These are phyloP conservation scores for California macrophylla DNA, from an alignment of 441 rosid species.

Conservation along the genomic window DNA sequence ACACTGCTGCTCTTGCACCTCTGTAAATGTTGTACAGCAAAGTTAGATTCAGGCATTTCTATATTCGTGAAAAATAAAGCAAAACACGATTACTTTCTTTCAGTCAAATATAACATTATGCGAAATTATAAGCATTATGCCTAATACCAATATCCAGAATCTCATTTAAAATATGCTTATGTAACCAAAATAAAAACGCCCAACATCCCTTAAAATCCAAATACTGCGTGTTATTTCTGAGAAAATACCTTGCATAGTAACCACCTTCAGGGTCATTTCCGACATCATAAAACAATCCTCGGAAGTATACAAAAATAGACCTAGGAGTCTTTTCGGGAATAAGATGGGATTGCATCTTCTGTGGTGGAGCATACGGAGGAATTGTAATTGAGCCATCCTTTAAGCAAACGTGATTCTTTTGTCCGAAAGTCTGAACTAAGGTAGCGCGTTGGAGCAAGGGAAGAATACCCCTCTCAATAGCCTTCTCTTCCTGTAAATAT, in stretches of 20 bases:
- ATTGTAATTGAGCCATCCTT: constrained; percentile 64
- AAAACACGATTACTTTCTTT: background rate
- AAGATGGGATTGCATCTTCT: constrained; percentile 64
- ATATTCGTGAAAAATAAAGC: background rate
- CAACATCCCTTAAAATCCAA: too few relatives aligned
- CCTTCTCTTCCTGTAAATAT: constrained; percentile 53
- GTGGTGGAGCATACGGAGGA: constrained; percentile 78
- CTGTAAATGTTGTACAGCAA: constrained; percentile 18
- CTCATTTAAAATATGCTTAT: too few relatives aligned
- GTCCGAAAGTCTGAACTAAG: constrained; percentile 70
- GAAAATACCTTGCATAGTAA: constrained; percentile 55
- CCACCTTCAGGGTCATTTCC: constrained; percentile 79
- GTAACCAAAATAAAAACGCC: too few relatives aligned
- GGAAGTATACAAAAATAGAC: constrained; percentile 63
- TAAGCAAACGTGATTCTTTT: constrained; percentile 61
- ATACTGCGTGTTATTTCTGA: background rate
- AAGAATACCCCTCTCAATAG: constrained; percentile 65
- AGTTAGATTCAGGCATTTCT: background rate
- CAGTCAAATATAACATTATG: too few relatives aligned
- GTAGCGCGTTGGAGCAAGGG: constrained; percentile 63
- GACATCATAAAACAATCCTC: constrained; percentile 69
- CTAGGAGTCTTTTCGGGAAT: constrained; percentile 62
- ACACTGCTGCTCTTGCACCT: constrained; percentile 69
- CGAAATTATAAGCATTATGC: too few relatives aligned
- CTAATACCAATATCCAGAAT: too few relatives aligned